Base-by-base conservation (phyloP, 2,329 filamentous ascomycete genomes). In the Magnaporthiopsis rhizophila region DNA sequence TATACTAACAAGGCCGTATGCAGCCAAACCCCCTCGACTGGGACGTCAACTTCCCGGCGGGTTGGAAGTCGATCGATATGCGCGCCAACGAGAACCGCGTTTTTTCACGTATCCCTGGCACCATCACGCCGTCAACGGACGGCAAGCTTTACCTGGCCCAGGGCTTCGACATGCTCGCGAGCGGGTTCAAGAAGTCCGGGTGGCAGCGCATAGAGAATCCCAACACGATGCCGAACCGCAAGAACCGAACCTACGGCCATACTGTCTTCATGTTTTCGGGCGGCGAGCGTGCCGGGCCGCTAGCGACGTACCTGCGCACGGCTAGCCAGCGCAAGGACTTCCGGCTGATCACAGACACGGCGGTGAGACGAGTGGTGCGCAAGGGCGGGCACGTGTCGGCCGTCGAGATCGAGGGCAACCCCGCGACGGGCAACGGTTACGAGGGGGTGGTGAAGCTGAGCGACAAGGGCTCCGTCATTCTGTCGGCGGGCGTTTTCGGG, bases 21-120 rank as follows among this genome's bases (percentile, higher is more conserved):
- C 28, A 62, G 61, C 79, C 86, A 2, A 83, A 86, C 65, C 78
- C 81, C 9, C 72, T 79, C 24, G 89, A 92, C 72, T 92, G 89
- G 79, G 86, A 92, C 72, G 81, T 83, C 72, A 89, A 89, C 73
- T 92, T 90, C 77, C 89, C 89, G 0, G 68, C 76, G 1, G 89
- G 89, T 36, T 92, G 89, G 89, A 86, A 89, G 74, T 80, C 85
- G 24, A 72, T 76, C 7, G 87, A 91, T 68, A 82, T 91, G 72
- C 76, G 77, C 66, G 72, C 77, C 30, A 84, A 89, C 1, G 84
- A 86, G 7, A 75, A 82, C 34, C 82, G 85, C 58, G 84, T 88
- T 8, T 92, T 91, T 72, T 76, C 79, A 50, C 83, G 88, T n/a
- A 91, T 91, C 66, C 88, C 88, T 0, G 89, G 88, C 38, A 91